Evolutionary conservation across 2,329 filamentous ascomycete species (phyloP).

Genomic region (Beauveria asiatica): DNA sequence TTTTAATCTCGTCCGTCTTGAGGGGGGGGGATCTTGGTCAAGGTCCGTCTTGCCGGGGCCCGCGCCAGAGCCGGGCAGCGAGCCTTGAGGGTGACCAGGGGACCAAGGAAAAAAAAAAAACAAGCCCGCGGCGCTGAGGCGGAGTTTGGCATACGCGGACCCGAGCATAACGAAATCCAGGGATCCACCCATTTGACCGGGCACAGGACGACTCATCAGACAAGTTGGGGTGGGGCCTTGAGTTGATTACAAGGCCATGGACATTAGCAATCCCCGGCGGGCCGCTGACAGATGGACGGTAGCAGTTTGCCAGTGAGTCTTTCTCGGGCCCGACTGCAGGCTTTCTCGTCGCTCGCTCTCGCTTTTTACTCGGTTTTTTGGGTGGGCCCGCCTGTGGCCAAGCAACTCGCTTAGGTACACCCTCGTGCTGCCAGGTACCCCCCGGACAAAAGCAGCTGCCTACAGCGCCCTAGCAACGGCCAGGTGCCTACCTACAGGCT

Average conservation of each 20-base stretch:
- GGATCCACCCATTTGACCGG: background rate
- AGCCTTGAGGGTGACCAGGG: background rate
- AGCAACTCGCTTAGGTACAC: background rate
- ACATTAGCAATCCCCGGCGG: conserved; percentile 11
- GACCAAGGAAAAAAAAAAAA: background rate
- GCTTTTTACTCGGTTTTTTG: conserved; percentile 1
- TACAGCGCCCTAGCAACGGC: no score
- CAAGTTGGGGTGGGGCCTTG: background rate
- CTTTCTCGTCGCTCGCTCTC: background rate
- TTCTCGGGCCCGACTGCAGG: no score
- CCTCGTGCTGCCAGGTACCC: no score
- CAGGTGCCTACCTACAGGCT: no score
- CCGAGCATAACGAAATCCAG: conserved; percentile 17
- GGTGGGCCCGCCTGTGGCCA: background rate
- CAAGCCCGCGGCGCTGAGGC: conserved; percentile 12
- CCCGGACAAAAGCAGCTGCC: background rate
- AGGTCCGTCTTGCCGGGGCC: background rate
- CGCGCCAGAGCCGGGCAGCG: background rate
- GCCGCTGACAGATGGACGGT: conserved; percentile 4
- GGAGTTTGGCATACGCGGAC: conserved; percentile 26
- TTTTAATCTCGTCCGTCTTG: conserved; percentile 16
- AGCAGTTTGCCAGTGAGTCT: no score
- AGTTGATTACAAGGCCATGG: conserved; percentile 6
- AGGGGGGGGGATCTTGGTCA: background rate
- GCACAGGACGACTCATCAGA: no score